A percentile compares a stretch with the other conserved stretches of the same genome.
phyloP scores from a whole-genome alignment of 129 eudicot genomes.

The Logfia minima region DNA sequence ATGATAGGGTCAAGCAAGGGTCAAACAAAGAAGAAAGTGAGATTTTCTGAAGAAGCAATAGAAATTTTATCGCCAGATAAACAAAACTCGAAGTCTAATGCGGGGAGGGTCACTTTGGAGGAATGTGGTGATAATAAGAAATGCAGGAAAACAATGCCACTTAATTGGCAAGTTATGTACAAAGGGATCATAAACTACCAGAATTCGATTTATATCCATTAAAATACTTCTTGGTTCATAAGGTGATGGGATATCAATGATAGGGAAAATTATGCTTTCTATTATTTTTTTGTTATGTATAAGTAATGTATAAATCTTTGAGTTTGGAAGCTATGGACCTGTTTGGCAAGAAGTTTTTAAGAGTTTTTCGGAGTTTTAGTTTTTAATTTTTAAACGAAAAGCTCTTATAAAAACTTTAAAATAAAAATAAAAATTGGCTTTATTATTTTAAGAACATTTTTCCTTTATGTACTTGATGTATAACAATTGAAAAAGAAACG shows the following conservation, averaged over 20 bases:
- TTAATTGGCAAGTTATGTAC: conserved; percentile 78
- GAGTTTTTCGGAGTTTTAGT: too few relatives aligned
- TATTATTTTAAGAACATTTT: not conserved
- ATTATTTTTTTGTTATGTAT: not conserved
- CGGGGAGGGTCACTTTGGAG: conserved; percentile 9
- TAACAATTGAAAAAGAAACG: too few relatives aligned
- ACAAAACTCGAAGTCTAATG: not conserved
- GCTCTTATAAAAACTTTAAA: too few relatives aligned
- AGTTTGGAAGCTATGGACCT: not conserved
- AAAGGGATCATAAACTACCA: conserved; percentile 63
- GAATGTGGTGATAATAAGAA: conserved; percentile 32
- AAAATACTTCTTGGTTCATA: conserved; percentile 9
- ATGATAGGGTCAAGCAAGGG: conserved; percentile 40
- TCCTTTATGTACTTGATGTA: not conserved
- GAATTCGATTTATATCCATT: conserved; percentile 37
- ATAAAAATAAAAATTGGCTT: too few relatives aligned
- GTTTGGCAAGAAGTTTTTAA: too few relatives aligned
- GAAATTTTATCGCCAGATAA: conserved; percentile 15
- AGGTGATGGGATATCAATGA: conserved; percentile 34
- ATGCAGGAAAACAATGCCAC: conserved; percentile 54
- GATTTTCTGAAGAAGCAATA: conserved; percentile 38
- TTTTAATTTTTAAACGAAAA: too few relatives aligned
- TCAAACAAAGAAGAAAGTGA: conserved; percentile 66
- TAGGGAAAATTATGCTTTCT: conserved; percentile 29
- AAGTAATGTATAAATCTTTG: not conserved